phyloP scores from a whole-genome alignment of 345 rosid species.

The Cochlearia excelsa region DNA sequence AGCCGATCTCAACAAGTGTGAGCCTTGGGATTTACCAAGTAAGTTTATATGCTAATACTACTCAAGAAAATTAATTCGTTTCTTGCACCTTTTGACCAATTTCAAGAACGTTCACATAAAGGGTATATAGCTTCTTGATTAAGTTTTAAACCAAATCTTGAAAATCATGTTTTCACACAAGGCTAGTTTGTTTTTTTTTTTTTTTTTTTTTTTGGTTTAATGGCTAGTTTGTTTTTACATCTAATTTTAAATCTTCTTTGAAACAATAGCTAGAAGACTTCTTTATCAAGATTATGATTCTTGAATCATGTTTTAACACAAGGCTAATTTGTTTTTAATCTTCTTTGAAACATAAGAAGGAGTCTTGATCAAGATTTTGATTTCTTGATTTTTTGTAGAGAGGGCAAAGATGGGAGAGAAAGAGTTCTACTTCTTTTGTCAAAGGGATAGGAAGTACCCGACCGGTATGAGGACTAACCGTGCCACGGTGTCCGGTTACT shows the following conservation, averaged over 20 bases:
- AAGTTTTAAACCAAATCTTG: conserved; percentile 14
- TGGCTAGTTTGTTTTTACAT: not conserved
- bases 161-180: conserved; percentile 5
- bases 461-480: conserved; percentile 96
- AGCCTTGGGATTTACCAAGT: conserved; percentile 97
- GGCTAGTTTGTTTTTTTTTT: conserved; percentile 8
- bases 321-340: conserved; percentile 17
- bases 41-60: conserved; percentile 16
- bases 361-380: conserved; percentile 22
- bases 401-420: conserved; percentile 97
- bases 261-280: too few relatives aligned
- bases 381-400: conserved; percentile 36
- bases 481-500: conserved; percentile 87
- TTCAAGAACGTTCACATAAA: conserved; percentile 22
- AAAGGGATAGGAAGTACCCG: conserved; percentile 87
- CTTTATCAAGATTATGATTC: not conserved
- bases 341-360: not conserved
- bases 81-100: conserved; percentile 17
- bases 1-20: conserved; percentile 91
- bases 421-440: conserved; percentile 92
- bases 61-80: not conserved
- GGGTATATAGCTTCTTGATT: conserved; percentile 23
- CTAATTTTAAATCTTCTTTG: too few relatives aligned
- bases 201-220: too few relatives aligned
- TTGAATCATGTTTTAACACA: conserved; percentile 11